A percentile compares a stretch with the other conserved stretches of the same genome.
phyloP scores from a whole-genome alignment of 1,139 yeast genomes.

The Scheffersomyces illinoinensis region DNA sequence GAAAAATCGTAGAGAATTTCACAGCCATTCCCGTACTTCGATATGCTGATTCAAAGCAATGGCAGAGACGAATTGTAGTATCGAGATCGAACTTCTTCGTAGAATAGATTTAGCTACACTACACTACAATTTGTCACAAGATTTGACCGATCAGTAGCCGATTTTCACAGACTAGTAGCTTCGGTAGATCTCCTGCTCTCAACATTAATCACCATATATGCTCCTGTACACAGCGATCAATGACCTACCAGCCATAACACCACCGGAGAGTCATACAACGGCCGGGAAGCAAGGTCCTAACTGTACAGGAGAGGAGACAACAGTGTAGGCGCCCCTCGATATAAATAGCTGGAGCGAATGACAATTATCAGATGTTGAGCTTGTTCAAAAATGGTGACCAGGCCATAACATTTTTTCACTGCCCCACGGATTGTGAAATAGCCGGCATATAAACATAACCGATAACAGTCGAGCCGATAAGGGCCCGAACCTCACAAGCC shows the following conservation, averaged over 20 bases:
- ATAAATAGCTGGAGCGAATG: background rate
- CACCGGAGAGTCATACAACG: background rate
- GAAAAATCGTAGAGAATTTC: background rate
- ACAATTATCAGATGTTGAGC: background rate
- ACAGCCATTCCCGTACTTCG: background rate
- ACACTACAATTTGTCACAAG: no score
- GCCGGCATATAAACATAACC: background rate
- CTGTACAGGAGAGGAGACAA: background rate
- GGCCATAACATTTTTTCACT: background rate
- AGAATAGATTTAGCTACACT: no score
- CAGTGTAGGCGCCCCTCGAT: background rate
- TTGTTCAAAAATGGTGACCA: background rate
- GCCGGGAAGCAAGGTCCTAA: background rate
- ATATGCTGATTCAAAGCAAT: no score
- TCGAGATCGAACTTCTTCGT: no score
- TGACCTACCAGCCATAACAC: background rate
- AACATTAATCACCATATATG: background rate
- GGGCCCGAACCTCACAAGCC: background rate
- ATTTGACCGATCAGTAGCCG: no score
- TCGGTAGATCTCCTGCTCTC: background rate
- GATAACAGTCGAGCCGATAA: background rate
- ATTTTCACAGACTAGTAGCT: background rate
- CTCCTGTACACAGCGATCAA: background rate
- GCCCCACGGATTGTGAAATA: background rate
- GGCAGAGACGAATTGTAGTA: no score